phyloP scores from a whole-genome alignment of 768 basidiomycete genomes.

The Rhodosporidiobolus sp. region DNA sequence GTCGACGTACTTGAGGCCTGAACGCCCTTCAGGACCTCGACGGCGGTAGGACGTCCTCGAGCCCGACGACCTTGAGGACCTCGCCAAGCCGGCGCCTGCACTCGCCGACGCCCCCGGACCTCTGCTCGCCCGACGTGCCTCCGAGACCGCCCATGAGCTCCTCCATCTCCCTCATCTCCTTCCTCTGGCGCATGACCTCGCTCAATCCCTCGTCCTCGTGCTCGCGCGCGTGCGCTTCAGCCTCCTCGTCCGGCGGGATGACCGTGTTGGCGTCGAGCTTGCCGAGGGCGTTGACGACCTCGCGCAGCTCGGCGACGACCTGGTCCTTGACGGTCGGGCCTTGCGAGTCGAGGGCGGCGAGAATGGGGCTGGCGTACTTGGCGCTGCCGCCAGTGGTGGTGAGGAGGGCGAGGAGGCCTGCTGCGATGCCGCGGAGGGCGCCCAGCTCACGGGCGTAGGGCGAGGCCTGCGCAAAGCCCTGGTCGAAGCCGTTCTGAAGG shows the following conservation, averaged over 20 bases:
- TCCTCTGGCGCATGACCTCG: conserved; percentile 26
- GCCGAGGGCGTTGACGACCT: conserved; percentile 60
- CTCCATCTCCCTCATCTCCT: conserved; percentile 39
- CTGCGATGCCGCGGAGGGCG: conserved; percentile 65
- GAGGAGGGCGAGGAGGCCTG: conserved; percentile 58
- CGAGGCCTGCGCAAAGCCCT: conserved; percentile 70
- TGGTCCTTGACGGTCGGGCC: conserved; percentile 44
- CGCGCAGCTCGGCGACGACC: conserved; percentile 44
- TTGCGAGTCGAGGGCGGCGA: conserved; percentile 47
- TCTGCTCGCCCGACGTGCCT: not conserved
- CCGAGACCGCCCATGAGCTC: conserved; percentile 29
- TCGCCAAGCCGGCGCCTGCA: conserved; percentile 11
- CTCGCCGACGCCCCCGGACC: conserved; percentile 17
- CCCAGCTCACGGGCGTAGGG: conserved; percentile 77
- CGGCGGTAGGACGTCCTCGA: conserved; percentile 17
- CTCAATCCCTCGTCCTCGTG: conserved; percentile 44
- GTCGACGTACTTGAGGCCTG: too few relatives aligned
- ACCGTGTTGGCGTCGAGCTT: conserved; percentile 67
- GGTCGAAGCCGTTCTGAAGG: conserved; percentile 86
- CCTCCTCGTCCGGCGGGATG: conserved; percentile 70
- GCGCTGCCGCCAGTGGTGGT: conserved; percentile 29
- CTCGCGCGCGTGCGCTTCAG: conserved; percentile 64
- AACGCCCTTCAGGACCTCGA: conserved; percentile 8
- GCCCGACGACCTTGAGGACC: conserved; percentile 22
- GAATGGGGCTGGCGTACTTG: conserved; percentile 42